Base-by-base conservation (phyloP, 2,329 filamentous ascomycete species). In the Pseudogymnoascus sp. region DNA sequence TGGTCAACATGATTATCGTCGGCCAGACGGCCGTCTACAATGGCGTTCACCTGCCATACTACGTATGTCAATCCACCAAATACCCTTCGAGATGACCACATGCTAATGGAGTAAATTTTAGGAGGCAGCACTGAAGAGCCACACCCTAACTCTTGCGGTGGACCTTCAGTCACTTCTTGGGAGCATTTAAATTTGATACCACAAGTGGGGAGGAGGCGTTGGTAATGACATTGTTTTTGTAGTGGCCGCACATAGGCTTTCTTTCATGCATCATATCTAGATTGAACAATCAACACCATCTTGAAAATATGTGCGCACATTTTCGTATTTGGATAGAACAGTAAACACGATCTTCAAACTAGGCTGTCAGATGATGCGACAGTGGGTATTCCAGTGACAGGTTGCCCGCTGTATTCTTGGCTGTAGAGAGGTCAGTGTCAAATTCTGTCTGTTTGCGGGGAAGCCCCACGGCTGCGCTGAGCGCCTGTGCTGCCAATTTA, bases 21-120 rank as follows among this genome's bases (percentile, higher is more conserved):
- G 82, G 80, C 0, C 79, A 78, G 37, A 75, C 73, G 15, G 77
- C 75, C 47, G 68, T 79, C 0, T 77, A 77, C 62, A 69, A 80
- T 41, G 81, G 79, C 2, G 62, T 80, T 66, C 74, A 78, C 50
- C 65, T 86, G 59, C 68, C 74, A 4, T 86, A 85, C 66, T 85
- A 80, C 66, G 77, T 70, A 59, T 50, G 66, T 63, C 47, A 4
- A 50, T 15, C 22, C 20, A 18, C 4, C 20, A 39, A 3, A 37
- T 57, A 22, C n/a, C 35, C 9, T 36, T 4, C 36, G 12, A 15
- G 11, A 4, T 9, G 38, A 12, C 8, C 4, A 60, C 15, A 14
- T 37, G 37, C 39, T 33, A 9, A 22, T 15, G 18, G 4, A 22
- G 28, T 20, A 7, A 15, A 25, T 25, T 18, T 58, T 36, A 69